Percentiles rank a stretch among this genome's conserved stretches.
phyloP scores from a whole-genome alignment of 371 early-diverging fungal genomes.

The Mortierella sp. region DNA sequence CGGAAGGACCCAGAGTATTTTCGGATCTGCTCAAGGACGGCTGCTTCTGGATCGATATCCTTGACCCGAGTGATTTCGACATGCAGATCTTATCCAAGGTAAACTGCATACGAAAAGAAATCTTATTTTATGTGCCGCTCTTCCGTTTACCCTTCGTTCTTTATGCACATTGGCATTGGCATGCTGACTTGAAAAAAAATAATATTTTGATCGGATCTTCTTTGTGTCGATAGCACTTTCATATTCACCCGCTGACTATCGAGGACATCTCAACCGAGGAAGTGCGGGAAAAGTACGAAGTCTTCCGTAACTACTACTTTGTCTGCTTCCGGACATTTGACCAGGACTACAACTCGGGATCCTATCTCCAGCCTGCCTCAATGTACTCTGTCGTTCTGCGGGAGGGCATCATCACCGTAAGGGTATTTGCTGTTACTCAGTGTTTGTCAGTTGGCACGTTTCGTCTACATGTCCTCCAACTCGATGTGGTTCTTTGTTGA shows the following conservation, averaged over 20 bases:
- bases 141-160: not conserved
- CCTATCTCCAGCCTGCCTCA: conserved; percentile 82
- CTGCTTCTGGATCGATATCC: conserved; percentile 90
- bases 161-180: not conserved
- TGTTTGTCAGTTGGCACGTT: too few species aligned
- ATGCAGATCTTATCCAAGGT: conserved; percentile 74
- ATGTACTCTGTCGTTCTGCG: conserved; percentile 87
- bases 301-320: conserved; percentile 92
- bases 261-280: conserved; percentile 95
- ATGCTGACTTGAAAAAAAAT: not conserved
- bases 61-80: conserved; percentile 80
- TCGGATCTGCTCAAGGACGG: conserved; percentile 61
- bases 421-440: not conserved
- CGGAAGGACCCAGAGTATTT: conserved; percentile 34
- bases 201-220: not conserved
- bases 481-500: not conserved
- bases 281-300: conserved; percentile 93
- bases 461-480: not conserved
- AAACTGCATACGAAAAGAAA: not conserved
- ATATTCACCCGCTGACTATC: conserved; percentile 90
- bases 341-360: conserved; percentile 71
- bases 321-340: conserved; percentile 88
- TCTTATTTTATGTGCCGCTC: not conserved
- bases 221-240: conserved; percentile 62
- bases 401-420: conserved; percentile 85